A percentile compares a stretch with the other conserved stretches of the same genome.
phyloP scores from a whole-genome alignment of 176 grass and related monocot species.

The Avena insularis region DNA sequence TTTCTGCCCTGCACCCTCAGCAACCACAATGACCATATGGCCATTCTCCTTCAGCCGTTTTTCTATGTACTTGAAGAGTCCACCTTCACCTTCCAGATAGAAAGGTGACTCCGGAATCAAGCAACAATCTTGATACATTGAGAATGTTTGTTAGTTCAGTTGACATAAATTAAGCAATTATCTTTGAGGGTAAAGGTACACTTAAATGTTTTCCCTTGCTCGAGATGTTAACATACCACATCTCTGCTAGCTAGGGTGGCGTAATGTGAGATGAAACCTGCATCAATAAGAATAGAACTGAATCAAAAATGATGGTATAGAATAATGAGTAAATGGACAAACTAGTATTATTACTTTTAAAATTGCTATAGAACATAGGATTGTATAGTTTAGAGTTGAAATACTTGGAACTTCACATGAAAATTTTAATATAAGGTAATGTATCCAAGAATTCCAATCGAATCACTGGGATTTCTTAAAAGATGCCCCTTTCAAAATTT shows the following conservation, averaged over 20 bases:
- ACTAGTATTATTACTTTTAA: background rate
- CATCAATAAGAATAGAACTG: conserved; percentile 30
- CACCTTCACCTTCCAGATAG: conserved; percentile 89
- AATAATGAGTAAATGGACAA: conserved; percentile 13
- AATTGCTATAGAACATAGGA: background rate
- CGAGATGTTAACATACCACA: conserved; percentile 69
- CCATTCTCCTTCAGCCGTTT: conserved; percentile 88
- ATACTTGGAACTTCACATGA: background rate
- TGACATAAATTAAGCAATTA: background rate
- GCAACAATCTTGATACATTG: conserved; percentile 81
- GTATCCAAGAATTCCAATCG: conserved; percentile 19
- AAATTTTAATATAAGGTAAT: background rate
- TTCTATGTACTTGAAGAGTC: conserved; percentile 80
- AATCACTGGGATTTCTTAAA: background rate
- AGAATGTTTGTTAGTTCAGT: conserved; percentile 28
- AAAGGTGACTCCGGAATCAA: conserved; percentile 98
- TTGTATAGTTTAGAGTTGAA: background rate
- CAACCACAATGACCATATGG: conserved; percentile 99
- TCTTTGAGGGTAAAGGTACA: background rate
- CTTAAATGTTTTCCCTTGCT: conserved; percentile 7
- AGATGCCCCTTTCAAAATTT: background rate
- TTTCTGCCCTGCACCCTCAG: conserved; percentile 96
- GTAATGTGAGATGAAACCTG: conserved; percentile 95
- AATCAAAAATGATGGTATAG: background rate
- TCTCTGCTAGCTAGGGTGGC: conserved; percentile 99